These are phyloP conservation scores for Colletotrichum neosansevieriae DNA, from an alignment of 2,329 filamentous ascomycete genomes.

Conservation along the genomic window DNA sequence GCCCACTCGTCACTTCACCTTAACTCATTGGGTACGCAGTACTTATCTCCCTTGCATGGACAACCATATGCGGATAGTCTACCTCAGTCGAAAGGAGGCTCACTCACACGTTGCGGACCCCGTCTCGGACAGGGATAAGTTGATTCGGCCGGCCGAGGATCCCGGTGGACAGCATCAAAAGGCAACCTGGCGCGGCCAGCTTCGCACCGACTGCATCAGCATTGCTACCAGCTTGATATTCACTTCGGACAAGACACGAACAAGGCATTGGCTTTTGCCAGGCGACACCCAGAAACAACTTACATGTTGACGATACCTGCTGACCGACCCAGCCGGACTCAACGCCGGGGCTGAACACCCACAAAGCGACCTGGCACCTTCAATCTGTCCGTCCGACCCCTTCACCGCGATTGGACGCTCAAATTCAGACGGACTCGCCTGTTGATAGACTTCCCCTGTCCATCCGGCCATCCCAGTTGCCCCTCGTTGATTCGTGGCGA, in stretches of 20 bases:
- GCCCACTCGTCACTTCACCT: neutral
- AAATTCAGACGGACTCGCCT: conserved; percentile 16
- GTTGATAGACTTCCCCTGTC: conserved; percentile 11
- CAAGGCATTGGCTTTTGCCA: neutral
- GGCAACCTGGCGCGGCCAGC: neutral
- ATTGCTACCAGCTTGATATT: conserved; percentile 2
- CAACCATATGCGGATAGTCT: neutral
- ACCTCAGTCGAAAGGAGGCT: neutral
- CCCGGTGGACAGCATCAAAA: conserved; percentile 17
- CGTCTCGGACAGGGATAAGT: conserved; percentile 23
- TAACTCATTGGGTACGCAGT: neutral
- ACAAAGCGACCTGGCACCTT: neutral
- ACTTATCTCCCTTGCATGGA: conserved; percentile 9
- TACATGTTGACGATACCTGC: neutral
- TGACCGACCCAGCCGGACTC: neutral
- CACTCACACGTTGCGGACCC: neutral
- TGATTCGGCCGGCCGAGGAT: conserved; percentile 32
- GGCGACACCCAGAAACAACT: neutral
- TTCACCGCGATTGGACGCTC: neutral
- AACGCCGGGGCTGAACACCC: neutral
- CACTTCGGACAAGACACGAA: neutral
- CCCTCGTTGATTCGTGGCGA: conserved; percentile 20
- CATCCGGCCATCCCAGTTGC: conserved; percentile 1
- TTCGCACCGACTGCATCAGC: neutral
- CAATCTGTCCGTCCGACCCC: neutral